Evolutionary conservation across 495 filamentous ascomycete genomes (phyloP), one percentile per base, ranked within the genome.

Genomic region (Penicillium arizonense): DNA sequence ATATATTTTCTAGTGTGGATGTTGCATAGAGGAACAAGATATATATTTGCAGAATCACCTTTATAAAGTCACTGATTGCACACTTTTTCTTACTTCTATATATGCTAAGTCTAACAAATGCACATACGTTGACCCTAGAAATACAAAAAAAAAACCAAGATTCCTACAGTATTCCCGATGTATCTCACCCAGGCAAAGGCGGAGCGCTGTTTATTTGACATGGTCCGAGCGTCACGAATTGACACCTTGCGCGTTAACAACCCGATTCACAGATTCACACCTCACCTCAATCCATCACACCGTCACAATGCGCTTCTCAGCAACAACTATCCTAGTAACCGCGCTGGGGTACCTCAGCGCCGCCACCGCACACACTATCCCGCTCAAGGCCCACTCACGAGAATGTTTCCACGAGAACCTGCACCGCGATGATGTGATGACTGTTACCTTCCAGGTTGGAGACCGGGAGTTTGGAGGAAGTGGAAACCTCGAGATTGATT

Each of bases 391-490:
- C 50, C 91, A 97, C 71, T 84, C 87, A 55, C 82, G 90, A 67
- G 94, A 98, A 77, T 98, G 94, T 78, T 98, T 97, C 81, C 90
- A 96, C 81, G 94, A 98, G 76, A 69, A 75, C 43, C 85, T 98
- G 37, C 91, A 96, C 76, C 83, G 80, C 60, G 94, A 96, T 71
- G 94, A 98, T 75, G 86, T 87, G 71, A 98, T 98, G 94, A 97
- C 91, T 9, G 93, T 98, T 28, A 94, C 91, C 13, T 98, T 96
- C 78, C 94, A 97, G 77, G 92, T 97, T 52, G 94, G 95, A 58
- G 94, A 98, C 68, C 75, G 95, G 50, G 94, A 98, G 62, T 97
- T 97, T 70, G 94, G 93, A 26, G 86, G 89, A 13, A 91, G 90
- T 36, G 93, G 94, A 11, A 97, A 97, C 64, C 77, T 98, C 14